Conservation (phyloP, 2,329 filamentous ascomycete species). For the Colletotrichum caudatum region DNA sequence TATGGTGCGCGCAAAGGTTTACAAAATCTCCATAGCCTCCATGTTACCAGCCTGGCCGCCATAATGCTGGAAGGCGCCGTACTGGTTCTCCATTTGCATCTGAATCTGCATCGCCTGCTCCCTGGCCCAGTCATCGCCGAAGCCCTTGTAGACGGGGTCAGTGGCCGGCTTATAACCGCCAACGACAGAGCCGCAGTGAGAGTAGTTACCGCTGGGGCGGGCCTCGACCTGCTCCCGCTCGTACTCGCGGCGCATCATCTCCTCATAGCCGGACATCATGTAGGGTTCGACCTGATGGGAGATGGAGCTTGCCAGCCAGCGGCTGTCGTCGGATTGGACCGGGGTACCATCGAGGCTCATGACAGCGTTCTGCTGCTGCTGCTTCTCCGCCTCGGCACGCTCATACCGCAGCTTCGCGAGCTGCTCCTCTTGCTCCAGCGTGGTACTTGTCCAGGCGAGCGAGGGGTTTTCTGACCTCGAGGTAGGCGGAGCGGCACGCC, state of each 20-base stretch:
- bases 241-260: constrained; percentile 73
- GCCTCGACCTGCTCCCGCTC: constrained; percentile 54
- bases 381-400: constrained; percentile 51
- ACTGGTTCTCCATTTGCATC: constrained; percentile 75
- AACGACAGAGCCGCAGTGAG: constrained; percentile 57
- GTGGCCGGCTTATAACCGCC: constrained; percentile 57
- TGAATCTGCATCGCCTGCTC: constrained; percentile 63
- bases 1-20: constrained; percentile 41
- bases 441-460: constrained; percentile 65
- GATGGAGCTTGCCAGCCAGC: constrained; percentile 58
- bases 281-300: constrained; percentile 78
- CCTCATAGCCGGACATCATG: constrained; percentile 84
- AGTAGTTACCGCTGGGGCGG: constrained; percentile 57
- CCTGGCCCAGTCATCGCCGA: constrained; percentile 47
- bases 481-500: constrained; percentile 82
- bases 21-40: constrained; percentile 63
- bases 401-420: constrained; percentile 73
- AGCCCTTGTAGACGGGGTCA: constrained; percentile 75
- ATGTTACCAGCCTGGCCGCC: constrained; percentile 56
- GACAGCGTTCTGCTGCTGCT: constrained; percentile 55
- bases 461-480: constrained; percentile 66
- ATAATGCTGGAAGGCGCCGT: constrained; percentile 70
- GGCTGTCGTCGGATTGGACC: constrained; percentile 64
- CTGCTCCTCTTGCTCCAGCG: constrained; percentile 68
- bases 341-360: constrained; percentile 68